phyloP scores from a whole-genome alignment of 2,329 filamentous ascomycete genomes.

The Penicillium sp. region DNA sequence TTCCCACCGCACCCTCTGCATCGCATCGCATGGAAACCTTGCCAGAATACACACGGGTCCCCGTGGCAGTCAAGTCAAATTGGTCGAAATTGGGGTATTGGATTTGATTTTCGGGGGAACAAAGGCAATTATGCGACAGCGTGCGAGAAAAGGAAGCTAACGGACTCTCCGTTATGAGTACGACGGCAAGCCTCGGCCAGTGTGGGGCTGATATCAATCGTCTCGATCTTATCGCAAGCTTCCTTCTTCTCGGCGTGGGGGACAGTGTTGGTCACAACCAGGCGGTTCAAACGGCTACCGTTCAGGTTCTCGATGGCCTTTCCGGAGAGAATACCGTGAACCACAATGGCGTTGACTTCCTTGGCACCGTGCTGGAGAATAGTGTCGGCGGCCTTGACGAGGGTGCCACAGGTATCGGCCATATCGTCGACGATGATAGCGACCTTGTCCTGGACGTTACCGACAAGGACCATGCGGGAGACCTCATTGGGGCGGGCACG shows the following conservation, averaged over 20 bases:
- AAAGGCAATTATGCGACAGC: conserved; percentile 37
- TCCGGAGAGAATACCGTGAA: conserved; percentile 86
- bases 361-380: conserved; percentile 83
- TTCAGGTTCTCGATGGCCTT: conserved; percentile 86
- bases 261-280: conserved; percentile 91
- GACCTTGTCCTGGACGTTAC: conserved; percentile 85
- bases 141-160: conserved; percentile 53
- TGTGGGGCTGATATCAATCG: conserved; percentile 88
- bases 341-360: conserved; percentile 91
- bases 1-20: conserved; percentile 19
- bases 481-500: conserved; percentile 88
- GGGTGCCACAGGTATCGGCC: conserved; percentile 91
- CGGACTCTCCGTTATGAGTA: conserved; percentile 54
- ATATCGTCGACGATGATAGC: conserved; percentile 98
- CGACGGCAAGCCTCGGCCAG: conserved; percentile 51
- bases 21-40: conserved; percentile 3
- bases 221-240: conserved; percentile 75
- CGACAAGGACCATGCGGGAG: conserved; percentile 92
- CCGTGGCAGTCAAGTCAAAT: background rate
- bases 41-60: conserved; percentile 5
- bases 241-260: conserved; percentile 78
- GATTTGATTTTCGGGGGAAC: background rate
- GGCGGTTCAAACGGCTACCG: conserved; percentile 69
- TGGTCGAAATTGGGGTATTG: conserved; percentile 5
- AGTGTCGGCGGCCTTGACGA: conserved; percentile 84